phyloP scores from a whole-genome alignment of 1,284 basidiomycete species.

The Earliella scabrosa region DNA sequence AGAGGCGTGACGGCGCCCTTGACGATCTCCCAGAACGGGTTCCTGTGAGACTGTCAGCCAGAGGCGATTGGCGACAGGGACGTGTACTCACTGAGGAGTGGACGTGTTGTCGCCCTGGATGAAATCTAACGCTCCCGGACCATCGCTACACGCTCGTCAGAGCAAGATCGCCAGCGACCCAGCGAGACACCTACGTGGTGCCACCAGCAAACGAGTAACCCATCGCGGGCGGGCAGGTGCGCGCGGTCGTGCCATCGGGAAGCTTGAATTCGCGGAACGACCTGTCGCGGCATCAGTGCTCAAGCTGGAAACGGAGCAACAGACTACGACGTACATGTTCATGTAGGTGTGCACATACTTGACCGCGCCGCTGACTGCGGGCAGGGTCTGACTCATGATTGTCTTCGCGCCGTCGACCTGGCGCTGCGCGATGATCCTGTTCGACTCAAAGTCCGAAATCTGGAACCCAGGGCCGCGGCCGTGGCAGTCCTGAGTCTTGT shows the following conservation, averaged over 20 bases:
- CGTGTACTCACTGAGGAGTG: conserved; percentile 37
- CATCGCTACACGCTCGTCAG: conserved; percentile 52
- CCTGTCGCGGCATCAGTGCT: too few species aligned
- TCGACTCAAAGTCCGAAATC: conserved; percentile 76
- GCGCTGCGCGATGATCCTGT: conserved; percentile 65
- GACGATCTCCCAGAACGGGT: conserved; percentile 84
- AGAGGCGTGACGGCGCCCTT: conserved; percentile 73
- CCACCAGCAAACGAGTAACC: conserved; percentile 82
- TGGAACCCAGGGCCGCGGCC: conserved; percentile 77
- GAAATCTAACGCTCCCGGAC: conserved; percentile 84
- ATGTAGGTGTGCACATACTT: conserved; percentile 70
- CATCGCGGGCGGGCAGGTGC: conserved; percentile 80
- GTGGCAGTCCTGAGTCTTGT: conserved; percentile 66
- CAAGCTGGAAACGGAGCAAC: background rate
- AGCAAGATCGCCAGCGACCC: background rate
- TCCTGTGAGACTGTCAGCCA: conserved; percentile 46
- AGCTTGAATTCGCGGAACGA: conserved; percentile 66
- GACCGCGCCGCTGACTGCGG: conserved; percentile 58
- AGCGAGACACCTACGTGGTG: conserved; percentile 61
- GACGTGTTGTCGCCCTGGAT: conserved; percentile 77
- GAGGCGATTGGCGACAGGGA: too few species aligned
- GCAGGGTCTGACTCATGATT: conserved; percentile 55
- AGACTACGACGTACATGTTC: conserved; percentile 56
- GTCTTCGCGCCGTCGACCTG: conserved; percentile 70
- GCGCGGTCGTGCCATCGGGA: conserved; percentile 67